A percentile compares a stretch with the other conserved stretches of the same genome.
Conservation (phyloP, 495 filamentous ascomycete species). For the Neurospora tetraspora region DNA sequence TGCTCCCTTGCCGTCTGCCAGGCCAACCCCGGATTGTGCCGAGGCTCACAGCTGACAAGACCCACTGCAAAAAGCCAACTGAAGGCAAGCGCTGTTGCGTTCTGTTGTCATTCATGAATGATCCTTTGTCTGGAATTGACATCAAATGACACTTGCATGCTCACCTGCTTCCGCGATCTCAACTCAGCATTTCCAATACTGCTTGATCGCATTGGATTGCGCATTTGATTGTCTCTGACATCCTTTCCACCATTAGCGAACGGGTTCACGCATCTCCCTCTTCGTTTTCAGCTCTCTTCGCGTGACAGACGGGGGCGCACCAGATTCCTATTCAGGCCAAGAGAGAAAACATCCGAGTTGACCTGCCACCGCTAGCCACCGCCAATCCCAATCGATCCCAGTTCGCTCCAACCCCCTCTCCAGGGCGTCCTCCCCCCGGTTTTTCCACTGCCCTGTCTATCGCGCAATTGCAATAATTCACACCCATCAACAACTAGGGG, state of each 20-base stretch:
- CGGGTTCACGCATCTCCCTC: background rate
- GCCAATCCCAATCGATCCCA: background rate
- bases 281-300: background rate
- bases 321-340: background rate
- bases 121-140: background rate
- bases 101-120: background rate
- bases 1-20: background rate
- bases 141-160: background rate
- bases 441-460: background rate
- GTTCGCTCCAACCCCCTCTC: background rate
- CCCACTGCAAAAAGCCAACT: background rate
- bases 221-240: background rate
- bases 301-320: background rate
- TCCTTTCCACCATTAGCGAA: background rate
- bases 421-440: background rate
- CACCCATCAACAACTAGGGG: background rate
- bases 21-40: background rate
- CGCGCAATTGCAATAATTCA: background rate
- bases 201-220: background rate
- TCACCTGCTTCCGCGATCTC: background rate
- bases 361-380: background rate
- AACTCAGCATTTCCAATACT: background rate
- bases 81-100: background rate
- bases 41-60: background rate
- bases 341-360: background rate